These are phyloP conservation scores for Pythium dissotocum DNA, from an alignment of 352 stramenopile species.

Conservation along the genomic window DNA sequence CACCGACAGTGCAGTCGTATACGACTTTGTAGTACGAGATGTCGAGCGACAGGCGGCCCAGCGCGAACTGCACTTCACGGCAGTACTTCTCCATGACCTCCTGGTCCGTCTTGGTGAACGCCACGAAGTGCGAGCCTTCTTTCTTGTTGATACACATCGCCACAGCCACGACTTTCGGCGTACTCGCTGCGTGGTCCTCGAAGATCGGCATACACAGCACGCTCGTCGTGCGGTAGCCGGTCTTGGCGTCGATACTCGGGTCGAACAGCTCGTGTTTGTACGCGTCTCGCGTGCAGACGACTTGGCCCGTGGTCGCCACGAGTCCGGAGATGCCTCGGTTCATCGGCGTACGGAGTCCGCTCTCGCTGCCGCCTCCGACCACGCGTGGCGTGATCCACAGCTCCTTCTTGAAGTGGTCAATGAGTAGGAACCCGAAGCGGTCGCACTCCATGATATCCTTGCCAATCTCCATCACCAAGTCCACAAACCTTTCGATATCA, in stretches of 20 bases:
- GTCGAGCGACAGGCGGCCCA: conserved; percentile 63
- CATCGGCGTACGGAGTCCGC: conserved; percentile 59
- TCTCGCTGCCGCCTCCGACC: conserved; percentile 32
- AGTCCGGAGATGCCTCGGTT: conserved; percentile 70
- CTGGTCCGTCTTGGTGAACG: conserved; percentile 61
- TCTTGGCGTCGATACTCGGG: conserved; percentile 66
- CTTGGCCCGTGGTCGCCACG: conserved; percentile 58
- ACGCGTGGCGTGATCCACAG: conserved; percentile 70
- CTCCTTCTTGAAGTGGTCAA: conserved; percentile 78
- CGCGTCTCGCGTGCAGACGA: conserved; percentile 59
- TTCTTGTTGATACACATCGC: conserved; percentile 93
- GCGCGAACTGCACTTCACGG: conserved; percentile 66
- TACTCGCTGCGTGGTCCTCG: conserved; percentile 53
- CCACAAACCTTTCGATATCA: conserved; percentile 63
- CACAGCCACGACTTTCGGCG: conserved; percentile 61
- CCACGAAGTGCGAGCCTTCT: conserved; percentile 63
- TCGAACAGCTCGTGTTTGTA: conserved; percentile 80
- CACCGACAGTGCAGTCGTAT: conserved; percentile 17
- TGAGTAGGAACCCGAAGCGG: conserved; percentile 66
- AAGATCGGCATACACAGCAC: conserved; percentile 76
- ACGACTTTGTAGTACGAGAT: conserved; percentile 84
- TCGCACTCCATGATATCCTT: conserved; percentile 79
- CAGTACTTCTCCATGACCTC: conserved; percentile 62
- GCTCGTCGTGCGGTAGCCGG: conserved; percentile 73
- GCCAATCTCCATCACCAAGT: conserved; percentile 72